These are phyloP conservation scores for Boletus tylopilopsis DNA, from an alignment of 768 basidiomycete genomes.

Conservation along the genomic window DNA sequence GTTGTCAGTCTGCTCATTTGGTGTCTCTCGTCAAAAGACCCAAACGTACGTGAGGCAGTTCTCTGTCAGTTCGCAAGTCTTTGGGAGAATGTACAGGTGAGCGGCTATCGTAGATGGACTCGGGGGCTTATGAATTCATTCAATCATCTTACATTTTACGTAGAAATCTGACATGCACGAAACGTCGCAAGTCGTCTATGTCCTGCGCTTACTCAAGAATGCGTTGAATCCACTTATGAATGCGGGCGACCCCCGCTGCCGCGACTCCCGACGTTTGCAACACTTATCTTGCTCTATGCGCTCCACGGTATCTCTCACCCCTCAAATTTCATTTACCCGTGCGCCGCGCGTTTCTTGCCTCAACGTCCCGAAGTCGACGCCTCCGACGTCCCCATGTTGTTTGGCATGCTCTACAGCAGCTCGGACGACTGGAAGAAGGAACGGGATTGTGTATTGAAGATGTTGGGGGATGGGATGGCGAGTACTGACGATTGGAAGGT, in stretches of 20 bases:
- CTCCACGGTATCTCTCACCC: slow-evolving; percentile 83
- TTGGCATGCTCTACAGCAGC: slow-evolving; percentile 79
- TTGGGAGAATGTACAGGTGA: slow-evolving; percentile 60
- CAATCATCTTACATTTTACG: not conserved
- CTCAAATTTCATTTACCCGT: slow-evolving; percentile 82
- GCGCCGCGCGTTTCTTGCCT: slow-evolving; percentile 82
- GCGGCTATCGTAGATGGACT: slow-evolving; percentile 16
- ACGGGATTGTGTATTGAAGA: slow-evolving; percentile 82
- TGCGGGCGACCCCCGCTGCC: slow-evolving; percentile 51
- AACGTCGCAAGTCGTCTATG: slow-evolving; percentile 65
- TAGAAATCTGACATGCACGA: slow-evolving; percentile 73
- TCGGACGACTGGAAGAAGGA: slow-evolving; percentile 83
- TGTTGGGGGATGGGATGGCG: slow-evolving; percentile 77
- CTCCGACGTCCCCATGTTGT: slow-evolving; percentile 87
- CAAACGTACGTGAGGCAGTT: slow-evolving; percentile 55
- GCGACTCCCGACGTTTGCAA: slow-evolving; percentile 73
- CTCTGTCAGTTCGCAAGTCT: slow-evolving; percentile 58
- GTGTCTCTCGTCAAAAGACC: slow-evolving; percentile 64
- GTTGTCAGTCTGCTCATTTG: slow-evolving; percentile 69
- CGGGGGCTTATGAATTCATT: not conserved
- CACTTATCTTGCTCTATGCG: slow-evolving; percentile 80
- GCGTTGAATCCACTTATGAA: slow-evolving; percentile 8
- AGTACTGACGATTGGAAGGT: slow-evolving; percentile 78
- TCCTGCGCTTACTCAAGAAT: slow-evolving; percentile 45
- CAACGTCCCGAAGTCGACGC: slow-evolving; percentile 82